Evolutionary conservation across 164 flowering plant species (phyloP), one percentile per base, ranked within the genome.

Genomic region (Liriodendron chinense): DNA sequence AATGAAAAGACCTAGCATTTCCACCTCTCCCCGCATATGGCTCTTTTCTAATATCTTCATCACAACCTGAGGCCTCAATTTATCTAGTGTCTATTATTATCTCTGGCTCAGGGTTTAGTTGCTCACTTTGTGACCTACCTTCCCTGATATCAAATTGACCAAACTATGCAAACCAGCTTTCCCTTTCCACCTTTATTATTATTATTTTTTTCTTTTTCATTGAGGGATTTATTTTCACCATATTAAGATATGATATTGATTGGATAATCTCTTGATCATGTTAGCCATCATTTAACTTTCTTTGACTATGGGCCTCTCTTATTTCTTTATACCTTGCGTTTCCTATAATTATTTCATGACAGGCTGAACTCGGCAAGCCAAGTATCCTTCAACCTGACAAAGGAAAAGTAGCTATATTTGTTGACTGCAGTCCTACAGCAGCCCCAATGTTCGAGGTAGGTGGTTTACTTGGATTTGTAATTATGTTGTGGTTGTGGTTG

Each of bases 331-430:
- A 67, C 14, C 43, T 12, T 47, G 12, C 2, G 26, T 24, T 56
- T 28, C 16, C 7, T 21, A 28, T 72, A 59, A 66, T 68, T 13
- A 50, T 48, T 62, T 65, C 22, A 73, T 72, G 75, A 85, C 84
- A 96, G 98, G 99, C 98, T 68, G 99, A 96, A 80, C 92, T 96
- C 80, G 97, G 99, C 73, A 96, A 74, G 82, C 98, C 99, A 21
- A 89, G 72, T 77, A 12, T 82, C 3, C 74, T 82, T 74, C 91
- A 83, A 69, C 92, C 94, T 47, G 92, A 89, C 75, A 88, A 92
- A 79, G 99, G 99, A 72, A 96, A 87, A 77, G 94, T 93, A 72
- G 72, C 85, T 6, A 89, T 96, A 70, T 74, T 76, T 79, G 87
- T 96, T 68, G 97, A 92, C 71, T 96, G 98, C 83, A 94, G 99